Evolutionary conservation across 108 stramenopile species (phyloP), one percentile per base, ranked within the genome.

Genomic region (Chaetoceros muelleri): DNA sequence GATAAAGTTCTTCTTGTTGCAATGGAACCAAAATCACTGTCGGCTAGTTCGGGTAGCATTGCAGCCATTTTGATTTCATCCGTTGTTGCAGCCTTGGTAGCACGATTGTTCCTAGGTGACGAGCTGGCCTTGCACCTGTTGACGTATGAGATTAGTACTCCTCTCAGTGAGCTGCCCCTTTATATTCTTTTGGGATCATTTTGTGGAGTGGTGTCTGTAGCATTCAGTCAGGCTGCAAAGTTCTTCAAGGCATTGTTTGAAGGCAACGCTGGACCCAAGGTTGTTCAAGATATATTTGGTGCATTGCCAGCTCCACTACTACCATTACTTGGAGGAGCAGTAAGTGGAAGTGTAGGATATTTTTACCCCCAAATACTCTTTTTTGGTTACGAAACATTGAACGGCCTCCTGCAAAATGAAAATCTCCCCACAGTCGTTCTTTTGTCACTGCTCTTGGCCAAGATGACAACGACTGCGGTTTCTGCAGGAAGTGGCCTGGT

Each of bases 381-480:
- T 68, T 90, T 93, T 62, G 93, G 95, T 3, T 96, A 96, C 59
- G 93, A 93, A 48, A 94, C 95, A 27, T 69, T 94, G 23, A 92
- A 94, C 55, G 62, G 78, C 29, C 72, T 96, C 13, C 67, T 96
- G n/a, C 54, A 64, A 44, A 89, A 85, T 55, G 69, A 66, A 23
- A 48, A 58, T 0, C 46, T 74, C 5, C 68, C 87, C 19, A 69
- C 74, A 25, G 61, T 64, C 24, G 53, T 83, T 22, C 48, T 86
- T 13, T 67, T 96, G 17, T 50, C 78, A 22, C 50, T 84, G 23
- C 51, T 88, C 3, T 57, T 62, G 19, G 69, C 64, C 19, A 90
- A 95, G 62, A 69, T 81, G 5, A 50, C 80, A 28, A 81, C 80
- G 48, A 95, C 92, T 16, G 90, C 95, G 5, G 67, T 84, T 13